Conservation (phyloP, 805 yeast genomes). For the Kodamaea kaohsiungensis region DNA sequence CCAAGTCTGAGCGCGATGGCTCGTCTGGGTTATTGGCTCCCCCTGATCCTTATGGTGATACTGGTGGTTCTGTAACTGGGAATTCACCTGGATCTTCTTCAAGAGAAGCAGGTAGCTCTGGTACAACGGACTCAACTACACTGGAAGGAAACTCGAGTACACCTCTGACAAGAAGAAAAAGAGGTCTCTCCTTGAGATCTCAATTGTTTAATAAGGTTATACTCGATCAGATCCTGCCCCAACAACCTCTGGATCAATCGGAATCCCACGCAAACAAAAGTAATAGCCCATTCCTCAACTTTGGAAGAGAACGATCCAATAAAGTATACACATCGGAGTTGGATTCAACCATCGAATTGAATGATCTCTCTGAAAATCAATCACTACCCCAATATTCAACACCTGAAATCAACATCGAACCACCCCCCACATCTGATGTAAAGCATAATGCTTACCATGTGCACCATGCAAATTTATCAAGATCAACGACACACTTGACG, state of each 20-base stretch:
- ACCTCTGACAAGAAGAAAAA: slow-evolving; percentile 40
- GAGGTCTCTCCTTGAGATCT: slow-evolving; percentile 68
- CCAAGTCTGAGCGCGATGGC: background rate
- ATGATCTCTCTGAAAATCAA: slow-evolving; percentile 3
- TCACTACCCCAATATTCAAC: slow-evolving; percentile 6
- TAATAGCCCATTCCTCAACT: slow-evolving; percentile 2
- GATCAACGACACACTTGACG: slow-evolving; percentile 25
- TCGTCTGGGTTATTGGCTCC: background rate
- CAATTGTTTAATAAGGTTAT: slow-evolving; percentile 56
- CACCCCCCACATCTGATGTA: slow-evolving; percentile 10
- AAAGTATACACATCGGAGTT: slow-evolving; percentile 8
- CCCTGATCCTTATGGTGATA: background rate
- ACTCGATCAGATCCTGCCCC: slow-evolving; percentile 5
- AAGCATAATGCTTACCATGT: slow-evolving; percentile 13
- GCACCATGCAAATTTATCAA: slow-evolving; percentile 14
- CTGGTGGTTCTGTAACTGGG: background rate
- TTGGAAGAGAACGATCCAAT: slow-evolving; percentile 8
- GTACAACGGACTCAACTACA: background rate
- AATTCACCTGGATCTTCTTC: background rate
- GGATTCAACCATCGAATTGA: slow-evolving; percentile 12
- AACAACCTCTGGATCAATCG: background rate
- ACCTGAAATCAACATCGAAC: slow-evolving; percentile 25
- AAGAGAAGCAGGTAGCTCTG: background rate
- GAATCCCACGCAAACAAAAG: slow-evolving; percentile 7
- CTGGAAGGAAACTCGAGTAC: slow-evolving; percentile 8